Evolutionary conservation across 805 yeast genomes (phyloP), one percentile per base, ranked within the genome.

Genomic region (Teunomyces lycoperdinae): DNA sequence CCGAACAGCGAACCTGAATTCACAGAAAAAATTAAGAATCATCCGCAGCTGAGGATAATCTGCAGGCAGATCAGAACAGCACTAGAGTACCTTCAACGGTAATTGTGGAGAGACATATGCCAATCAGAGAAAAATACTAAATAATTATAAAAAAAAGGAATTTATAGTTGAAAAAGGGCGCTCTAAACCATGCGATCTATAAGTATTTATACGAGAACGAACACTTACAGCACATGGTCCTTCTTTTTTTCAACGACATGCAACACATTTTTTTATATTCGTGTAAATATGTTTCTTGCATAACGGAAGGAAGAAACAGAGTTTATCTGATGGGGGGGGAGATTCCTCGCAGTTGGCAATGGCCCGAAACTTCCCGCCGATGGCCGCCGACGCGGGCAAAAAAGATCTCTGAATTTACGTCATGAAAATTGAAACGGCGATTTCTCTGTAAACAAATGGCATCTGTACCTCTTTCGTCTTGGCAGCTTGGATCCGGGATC

Each of bases 401-500:
- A 36, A 36, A 42, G 10, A 20, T n/a, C 29, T 17, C 24, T 39
- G 8, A 17, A 26, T 13, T 13, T 20, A 39, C 16, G 28, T 39
- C 24, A 24, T 20, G 16, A 30, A 17, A 31, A 42, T 17, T 28
- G 34, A 5, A n/a, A 16, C 17, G 10, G 20, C 14, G 24, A 11
- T 39, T 39, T 33, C 16, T 14, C 24, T 9, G 13, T 17, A 33
- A 26, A 39, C 42, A 24, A 10, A 42, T 42, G 45, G 24, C 45
- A n/a, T n/a, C 26, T 9, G 16, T 32, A 26, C 9, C 20, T 30
- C 45, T 44, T 14, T 48, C 50, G 31, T 35, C 41, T 32, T 5
- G 36, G n/a, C 53, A 53, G 29, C 31, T 48, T 20, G 32, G 31
- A 27, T 42, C 57, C 8, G 52, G 47, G 9, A 30, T 42, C 20